phyloP scores from a whole-genome alignment of 495 filamentous ascomycete species.

The Daldinia childiae region DNA sequence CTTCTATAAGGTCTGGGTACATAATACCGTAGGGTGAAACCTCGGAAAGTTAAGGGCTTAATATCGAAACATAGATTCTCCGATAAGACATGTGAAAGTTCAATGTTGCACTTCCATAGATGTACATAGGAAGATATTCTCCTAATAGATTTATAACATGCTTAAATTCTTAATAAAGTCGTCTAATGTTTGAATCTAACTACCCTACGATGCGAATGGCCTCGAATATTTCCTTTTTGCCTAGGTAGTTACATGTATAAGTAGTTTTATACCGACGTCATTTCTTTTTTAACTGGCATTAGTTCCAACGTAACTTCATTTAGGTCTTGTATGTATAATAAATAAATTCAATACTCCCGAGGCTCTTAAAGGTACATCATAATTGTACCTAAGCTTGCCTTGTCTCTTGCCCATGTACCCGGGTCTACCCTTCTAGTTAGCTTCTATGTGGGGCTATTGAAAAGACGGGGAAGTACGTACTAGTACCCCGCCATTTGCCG shows the following conservation, averaged over 20 bases:
- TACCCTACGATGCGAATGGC: background rate
- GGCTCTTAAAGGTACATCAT: constrained; percentile 33
- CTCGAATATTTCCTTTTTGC: background rate
- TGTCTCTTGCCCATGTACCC: constrained; percentile 18
- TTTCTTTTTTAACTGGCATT: background rate
- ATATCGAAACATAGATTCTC: constrained; percentile 6
- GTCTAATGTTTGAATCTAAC: background rate
- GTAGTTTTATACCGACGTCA: background rate
- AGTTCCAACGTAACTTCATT: background rate
- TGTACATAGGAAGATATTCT: background rate
- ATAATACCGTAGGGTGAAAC: constrained; percentile 25
- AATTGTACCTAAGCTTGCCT: background rate
- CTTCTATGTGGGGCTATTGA: constrained; percentile 17
- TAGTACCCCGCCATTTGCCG: constrained; percentile 29
- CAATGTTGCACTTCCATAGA: background rate
- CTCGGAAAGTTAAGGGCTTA: constrained; percentile 23
- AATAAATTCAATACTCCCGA: constrained; percentile 14
- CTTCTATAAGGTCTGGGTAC: constrained; percentile 10
- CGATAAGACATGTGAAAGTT: background rate
- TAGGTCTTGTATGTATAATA: background rate
- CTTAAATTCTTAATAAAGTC: background rate
- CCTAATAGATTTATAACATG: no score
- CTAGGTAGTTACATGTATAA: background rate
- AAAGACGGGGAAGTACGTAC: constrained; percentile 23
- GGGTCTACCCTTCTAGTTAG: constrained; percentile 29